phyloP scores from a whole-genome alignment of 139 green algal genomes.

The Desmodesmus armatus region DNA sequence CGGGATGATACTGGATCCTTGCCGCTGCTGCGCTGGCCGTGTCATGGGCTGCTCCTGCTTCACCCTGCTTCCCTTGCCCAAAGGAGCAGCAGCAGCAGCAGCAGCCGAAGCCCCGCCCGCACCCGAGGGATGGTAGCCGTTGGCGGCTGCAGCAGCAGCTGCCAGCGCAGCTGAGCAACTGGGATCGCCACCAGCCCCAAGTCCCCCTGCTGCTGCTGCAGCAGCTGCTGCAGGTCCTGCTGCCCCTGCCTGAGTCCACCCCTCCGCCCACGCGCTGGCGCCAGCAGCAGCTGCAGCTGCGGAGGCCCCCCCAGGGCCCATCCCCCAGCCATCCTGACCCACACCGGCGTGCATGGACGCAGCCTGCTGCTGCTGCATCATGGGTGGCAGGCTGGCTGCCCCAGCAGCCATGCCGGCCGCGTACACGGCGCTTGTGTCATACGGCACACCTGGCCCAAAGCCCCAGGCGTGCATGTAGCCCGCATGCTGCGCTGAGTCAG shows the following conservation, averaged over 20 bases:
- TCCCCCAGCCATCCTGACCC: neutral
- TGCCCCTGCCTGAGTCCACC: neutral
- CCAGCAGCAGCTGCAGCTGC: neutral
- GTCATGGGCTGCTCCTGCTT: neutral
- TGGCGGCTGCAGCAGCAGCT: conserved; percentile 5
- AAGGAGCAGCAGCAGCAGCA: conserved; percentile 11
- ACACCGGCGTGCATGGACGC: too few relatives aligned
- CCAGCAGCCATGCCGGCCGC: too few relatives aligned
- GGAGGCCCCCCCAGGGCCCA: neutral
- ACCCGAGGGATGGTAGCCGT: neutral
- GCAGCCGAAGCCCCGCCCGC: neutral
- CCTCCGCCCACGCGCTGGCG: neutral
- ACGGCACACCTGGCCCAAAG: too few relatives aligned
- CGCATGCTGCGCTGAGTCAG: too few relatives aligned
- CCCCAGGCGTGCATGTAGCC: too few relatives aligned
- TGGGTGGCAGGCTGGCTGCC: too few relatives aligned
- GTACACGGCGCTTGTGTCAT: too few relatives aligned
- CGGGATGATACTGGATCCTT: neutral
- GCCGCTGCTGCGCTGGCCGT: neutral
- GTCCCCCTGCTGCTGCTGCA: conserved; percentile 7
- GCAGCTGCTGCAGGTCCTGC: conserved; percentile 8
- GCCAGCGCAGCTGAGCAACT: neutral
- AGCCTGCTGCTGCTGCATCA: too few relatives aligned
- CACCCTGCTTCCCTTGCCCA: neutral
- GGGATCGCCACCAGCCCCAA: neutral